Evolutionary conservation across 495 filamentous ascomycete genomes (phyloP), one percentile per base, ranked within the genome.

Genomic region (Lasiosphaeris hirsuta): DNA sequence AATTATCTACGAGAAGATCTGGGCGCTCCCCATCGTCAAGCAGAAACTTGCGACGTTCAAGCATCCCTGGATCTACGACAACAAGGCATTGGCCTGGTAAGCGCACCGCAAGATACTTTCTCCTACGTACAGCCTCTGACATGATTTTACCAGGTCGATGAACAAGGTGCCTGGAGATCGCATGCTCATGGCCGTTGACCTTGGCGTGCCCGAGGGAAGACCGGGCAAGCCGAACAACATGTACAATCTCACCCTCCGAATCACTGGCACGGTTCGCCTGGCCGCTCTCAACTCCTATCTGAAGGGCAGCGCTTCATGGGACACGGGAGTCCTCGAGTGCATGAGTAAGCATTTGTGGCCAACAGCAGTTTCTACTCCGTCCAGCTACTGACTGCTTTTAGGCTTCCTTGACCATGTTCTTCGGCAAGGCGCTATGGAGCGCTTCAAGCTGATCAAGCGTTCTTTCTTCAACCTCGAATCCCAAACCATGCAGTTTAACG

Each of bases 391-490:
- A 59, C 45, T 37, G 7, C 4, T 6, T 53, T 23, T 48, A 64
- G 62, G 55, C 68, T 95, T 96, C 70, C 75, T 97, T 2, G 93
- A 98, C 59, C 94, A 98, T 66, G 73, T 90, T 15, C 71, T 98
- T 38, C 90, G 93, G 10, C 86, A 96, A 71, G 72, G 66, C 2
- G 90, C 94, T 0, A 84, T 84, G 0, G 74, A 80, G 58, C 69
- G 75, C 7, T 85, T 85, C 63, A 78, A 82, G 1, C 73, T 80
- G 0, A 84, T 95, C 64, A 91, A 88, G 68, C 87, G 90, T 18
- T 87, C 83, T 1, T 95, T 94, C 73, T 96, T 92, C 67, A 86
- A 86, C 42, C 56, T 60, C 3, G 38, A 44, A 1, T 50, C 60
- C 1, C 3, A 51, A 53, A 54, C 23, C 18, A 59, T 18, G 35